These are phyloP conservation scores for Pichia sp. DNA, from an alignment of 1,139 yeast genomes.

Conservation along the genomic window DNA sequence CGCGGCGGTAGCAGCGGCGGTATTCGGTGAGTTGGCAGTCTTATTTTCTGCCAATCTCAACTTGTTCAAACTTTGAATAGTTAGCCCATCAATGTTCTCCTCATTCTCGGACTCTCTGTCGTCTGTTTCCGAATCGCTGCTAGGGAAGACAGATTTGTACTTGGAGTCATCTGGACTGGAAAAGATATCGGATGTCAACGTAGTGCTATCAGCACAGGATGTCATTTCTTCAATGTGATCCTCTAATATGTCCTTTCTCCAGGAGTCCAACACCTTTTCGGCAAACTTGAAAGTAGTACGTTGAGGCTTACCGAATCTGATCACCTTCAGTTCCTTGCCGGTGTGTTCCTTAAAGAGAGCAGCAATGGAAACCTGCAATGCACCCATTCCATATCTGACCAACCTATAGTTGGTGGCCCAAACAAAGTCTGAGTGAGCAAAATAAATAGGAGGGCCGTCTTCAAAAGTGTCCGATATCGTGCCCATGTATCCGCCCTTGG, in stretches of 20 bases:
- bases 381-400: slow-evolving; percentile 87
- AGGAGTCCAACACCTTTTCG: slow-evolving; percentile 63
- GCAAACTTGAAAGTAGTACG: slow-evolving; percentile 79
- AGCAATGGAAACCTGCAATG: slow-evolving; percentile 77
- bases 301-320: slow-evolving; percentile 82
- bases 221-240: slow-evolving; percentile 58
- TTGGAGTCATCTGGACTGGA: slow-evolving; percentile 16
- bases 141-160: slow-evolving; percentile 1
- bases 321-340: slow-evolving; percentile 70
- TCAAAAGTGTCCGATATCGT: slow-evolving; percentile 63
- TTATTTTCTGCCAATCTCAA: slow-evolving; percentile 29
- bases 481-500: slow-evolving; percentile 79
- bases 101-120: slow-evolving; percentile 36
- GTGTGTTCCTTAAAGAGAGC: slow-evolving; percentile 79
- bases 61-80: slow-evolving; percentile 38
- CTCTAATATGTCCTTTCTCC: slow-evolving; percentile 77
- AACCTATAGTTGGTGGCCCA: slow-evolving; percentile 84
- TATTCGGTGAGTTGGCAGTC: background rate
- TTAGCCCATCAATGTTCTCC: slow-evolving; percentile 24
- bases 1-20: background rate
- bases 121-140: slow-evolving; percentile 30
- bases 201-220: slow-evolving; percentile 29
- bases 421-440: slow-evolving; percentile 83
- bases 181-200: slow-evolving; percentile 13
- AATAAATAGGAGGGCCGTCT: slow-evolving; percentile 77